Evolutionary conservation across 78 protist genomes (phyloP).

Genomic region (Pigoraptor vietnamica): DNA sequence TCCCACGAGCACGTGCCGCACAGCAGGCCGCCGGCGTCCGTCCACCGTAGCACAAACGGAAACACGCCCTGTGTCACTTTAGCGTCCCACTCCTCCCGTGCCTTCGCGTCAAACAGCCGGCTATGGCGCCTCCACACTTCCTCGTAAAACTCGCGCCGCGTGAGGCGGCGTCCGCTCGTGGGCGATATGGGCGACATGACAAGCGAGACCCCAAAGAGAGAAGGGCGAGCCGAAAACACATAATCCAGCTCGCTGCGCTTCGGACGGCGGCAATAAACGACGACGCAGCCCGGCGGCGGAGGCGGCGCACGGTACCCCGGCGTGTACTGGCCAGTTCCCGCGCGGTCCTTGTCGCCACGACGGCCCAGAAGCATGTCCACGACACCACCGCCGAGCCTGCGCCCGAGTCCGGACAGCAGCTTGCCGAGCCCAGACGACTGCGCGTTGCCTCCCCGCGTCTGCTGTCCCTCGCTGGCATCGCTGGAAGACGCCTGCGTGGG

Average conservation of each 20-base stretch:
- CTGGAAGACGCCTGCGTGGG: neutral
- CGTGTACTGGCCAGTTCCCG: neutral
- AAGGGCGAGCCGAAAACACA: neutral
- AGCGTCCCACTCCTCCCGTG: neutral
- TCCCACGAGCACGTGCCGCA: neutral
- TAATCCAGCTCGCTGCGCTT: neutral
- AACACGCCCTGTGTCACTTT: neutral
- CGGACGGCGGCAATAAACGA: neutral
- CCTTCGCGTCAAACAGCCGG: neutral
- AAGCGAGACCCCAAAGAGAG: neutral
- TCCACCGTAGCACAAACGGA: neutral
- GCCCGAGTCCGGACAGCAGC: neutral
- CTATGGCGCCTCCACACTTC: neutral
- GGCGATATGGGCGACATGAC: neutral
- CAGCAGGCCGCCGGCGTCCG: neutral
- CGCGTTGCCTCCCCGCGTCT: neutral
- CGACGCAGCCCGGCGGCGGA: neutral
- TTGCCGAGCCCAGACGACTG: neutral
- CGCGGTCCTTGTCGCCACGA: neutral
- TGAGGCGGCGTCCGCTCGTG: neutral
- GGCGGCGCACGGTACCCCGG: neutral
- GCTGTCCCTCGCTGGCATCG: neutral
- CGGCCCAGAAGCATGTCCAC: neutral
- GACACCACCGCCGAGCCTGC: neutral
- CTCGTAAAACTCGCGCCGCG: neutral